Evolutionary conservation across 1,139 yeast genomes (phyloP).

Genomic region (Candida sp.): DNA sequence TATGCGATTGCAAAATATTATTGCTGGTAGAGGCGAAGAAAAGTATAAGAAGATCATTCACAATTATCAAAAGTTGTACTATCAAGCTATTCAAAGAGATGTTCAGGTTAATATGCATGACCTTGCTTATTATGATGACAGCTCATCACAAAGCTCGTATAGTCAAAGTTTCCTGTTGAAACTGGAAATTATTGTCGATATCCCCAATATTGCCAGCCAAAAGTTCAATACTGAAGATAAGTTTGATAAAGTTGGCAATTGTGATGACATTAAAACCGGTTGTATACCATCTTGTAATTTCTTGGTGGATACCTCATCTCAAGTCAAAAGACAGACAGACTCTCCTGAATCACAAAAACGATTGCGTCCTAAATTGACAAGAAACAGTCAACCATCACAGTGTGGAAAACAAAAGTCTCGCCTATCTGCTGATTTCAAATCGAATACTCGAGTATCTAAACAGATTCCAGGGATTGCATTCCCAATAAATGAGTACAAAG

Average conservation of each 20-base stretch:
- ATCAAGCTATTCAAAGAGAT: conserved; percentile 6
- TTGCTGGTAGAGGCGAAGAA: conserved; percentile 22
- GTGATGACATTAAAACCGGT: neutral
- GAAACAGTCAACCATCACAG: neutral
- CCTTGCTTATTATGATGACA: conserved; percentile 5
- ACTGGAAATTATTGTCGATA: neutral
- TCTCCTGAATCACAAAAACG: neutral
- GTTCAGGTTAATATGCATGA: conserved; percentile 9
- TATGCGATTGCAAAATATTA: conserved; percentile 19
- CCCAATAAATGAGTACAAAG: conserved; percentile 1
- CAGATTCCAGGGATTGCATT: neutral
- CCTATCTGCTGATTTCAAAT: neutral
- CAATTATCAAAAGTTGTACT: conserved; percentile 10
- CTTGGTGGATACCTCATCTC: neutral
- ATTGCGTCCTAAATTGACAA: neutral
- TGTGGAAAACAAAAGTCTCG: neutral
- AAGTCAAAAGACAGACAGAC: neutral
- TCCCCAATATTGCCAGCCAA: neutral
- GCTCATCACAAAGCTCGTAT: neutral
- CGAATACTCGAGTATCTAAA: neutral
- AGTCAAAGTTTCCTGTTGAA: neutral
- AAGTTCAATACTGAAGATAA: neutral
- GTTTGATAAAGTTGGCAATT: neutral
- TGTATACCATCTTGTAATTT: neutral
- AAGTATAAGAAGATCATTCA: conserved; percentile 18